A percentile compares a stretch with the other conserved stretches of the same genome.
Conservation (phyloP, 1,284 basidiomycete species). For the Sporisorium exsertum region DNA sequence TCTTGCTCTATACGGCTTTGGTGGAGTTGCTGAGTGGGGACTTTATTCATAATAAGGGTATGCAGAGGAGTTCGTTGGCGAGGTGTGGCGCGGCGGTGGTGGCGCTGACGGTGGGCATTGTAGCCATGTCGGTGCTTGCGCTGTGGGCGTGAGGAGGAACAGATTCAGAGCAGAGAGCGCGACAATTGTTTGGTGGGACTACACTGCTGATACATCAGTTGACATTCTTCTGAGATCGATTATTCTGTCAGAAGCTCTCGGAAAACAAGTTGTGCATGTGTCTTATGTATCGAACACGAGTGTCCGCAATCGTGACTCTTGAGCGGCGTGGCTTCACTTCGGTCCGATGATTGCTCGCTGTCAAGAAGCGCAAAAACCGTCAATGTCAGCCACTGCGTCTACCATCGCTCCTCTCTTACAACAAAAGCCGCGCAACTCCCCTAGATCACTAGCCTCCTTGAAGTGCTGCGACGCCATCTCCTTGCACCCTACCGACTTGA, state of each 20-base stretch:
- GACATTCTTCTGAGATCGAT: background rate
- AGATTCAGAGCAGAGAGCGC: too few relatives aligned
- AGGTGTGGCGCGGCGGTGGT: constrained; percentile 26
- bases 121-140: constrained; percentile 47
- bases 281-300: too few relatives aligned
- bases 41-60: constrained; percentile 39
- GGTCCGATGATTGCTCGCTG: constrained; percentile 5
- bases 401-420: too few relatives aligned
- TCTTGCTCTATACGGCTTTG: constrained; percentile 89
- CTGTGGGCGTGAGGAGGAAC: constrained; percentile 29
- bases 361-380: background rate
- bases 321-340: background rate
- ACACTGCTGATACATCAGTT: too few relatives aligned
- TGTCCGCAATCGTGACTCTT: too few relatives aligned
- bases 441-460: constrained; percentile 8
- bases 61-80: constrained; percentile 18
- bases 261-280: background rate
- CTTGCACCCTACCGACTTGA: background rate
- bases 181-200: too few relatives aligned
- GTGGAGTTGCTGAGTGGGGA: constrained; percentile 76
- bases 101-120: constrained; percentile 32
- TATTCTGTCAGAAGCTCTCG: background rate
- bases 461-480: constrained; percentile 9
- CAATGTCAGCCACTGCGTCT: background rate
- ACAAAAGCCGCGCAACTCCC: background rate